Evolutionary conservation across 2,329 filamentous ascomycete species (phyloP).

Genomic region (Fusarium staphyleae): DNA sequence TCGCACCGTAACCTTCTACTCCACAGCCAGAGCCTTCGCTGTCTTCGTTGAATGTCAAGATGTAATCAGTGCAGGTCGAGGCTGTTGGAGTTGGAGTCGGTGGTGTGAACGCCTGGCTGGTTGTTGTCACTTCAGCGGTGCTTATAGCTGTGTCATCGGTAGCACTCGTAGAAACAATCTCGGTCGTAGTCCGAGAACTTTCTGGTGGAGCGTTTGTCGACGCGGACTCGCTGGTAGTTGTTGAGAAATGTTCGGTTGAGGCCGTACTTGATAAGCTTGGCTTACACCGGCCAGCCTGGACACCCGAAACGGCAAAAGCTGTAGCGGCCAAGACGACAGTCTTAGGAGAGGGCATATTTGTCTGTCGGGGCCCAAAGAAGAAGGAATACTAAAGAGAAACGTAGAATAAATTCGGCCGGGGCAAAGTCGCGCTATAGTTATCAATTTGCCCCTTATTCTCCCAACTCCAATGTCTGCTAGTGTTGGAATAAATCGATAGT

Average conservation of each 20-base stretch:
- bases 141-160: not conserved
- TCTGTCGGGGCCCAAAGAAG: too few relatives aligned
- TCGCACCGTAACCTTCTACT: not conserved
- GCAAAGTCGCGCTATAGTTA: not conserved
- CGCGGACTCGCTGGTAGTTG: not conserved
- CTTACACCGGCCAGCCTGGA: slow-evolving; percentile 2
- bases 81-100: not conserved
- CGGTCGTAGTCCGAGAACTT: too few relatives aligned
- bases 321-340: slow-evolving; percentile 13
- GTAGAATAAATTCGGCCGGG: not conserved
- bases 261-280: not conserved
- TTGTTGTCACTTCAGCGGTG: not conserved
- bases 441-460: not conserved
- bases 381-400: not conserved
- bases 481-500: slow-evolving; percentile 3
- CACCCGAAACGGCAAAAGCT: slow-evolving; percentile 15
- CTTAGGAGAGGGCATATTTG: slow-evolving; percentile 15
- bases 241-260: not conserved
- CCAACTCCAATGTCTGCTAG: not conserved
- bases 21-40: not conserved
- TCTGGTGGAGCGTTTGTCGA: too few relatives aligned
- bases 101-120: not conserved
- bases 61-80: not conserved
- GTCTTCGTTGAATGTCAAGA: not conserved
- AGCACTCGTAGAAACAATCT: not conserved